phyloP scores from a whole-genome alignment of 257 asterid species.

The Lantana camara region DNA sequence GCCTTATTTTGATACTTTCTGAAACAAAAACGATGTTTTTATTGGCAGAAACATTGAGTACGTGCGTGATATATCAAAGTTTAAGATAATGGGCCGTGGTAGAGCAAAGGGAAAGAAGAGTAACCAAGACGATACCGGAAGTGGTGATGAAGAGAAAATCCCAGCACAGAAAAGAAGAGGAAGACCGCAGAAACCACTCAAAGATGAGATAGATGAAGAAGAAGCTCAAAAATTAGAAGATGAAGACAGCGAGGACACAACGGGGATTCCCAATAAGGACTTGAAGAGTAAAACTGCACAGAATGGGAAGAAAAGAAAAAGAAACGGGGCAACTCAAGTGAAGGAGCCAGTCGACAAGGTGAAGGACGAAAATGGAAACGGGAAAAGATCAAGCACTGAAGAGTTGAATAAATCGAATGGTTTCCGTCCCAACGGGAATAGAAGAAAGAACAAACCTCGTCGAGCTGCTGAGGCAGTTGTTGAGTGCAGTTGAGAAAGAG shows the following conservation, averaged over 20 bases:
- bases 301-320: conserved; percentile 40
- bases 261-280: conserved; percentile 35
- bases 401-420: conserved; percentile 39
- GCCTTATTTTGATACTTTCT: neutral
- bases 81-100: conserved; percentile 43
- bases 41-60: conserved; percentile 27
- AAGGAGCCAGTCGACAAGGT: conserved; percentile 32
- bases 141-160: conserved; percentile 53
- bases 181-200: conserved; percentile 51
- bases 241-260: conserved; percentile 40
- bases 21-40: neutral
- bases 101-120: conserved; percentile 55
- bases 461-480: conserved; percentile 73
- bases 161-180: conserved; percentile 58
- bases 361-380: conserved; percentile 40
- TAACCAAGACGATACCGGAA: conserved; percentile 46
- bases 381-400: conserved; percentile 36
- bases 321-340: conserved; percentile 15
- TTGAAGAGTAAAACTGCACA: conserved; percentile 19
- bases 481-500: conserved; percentile 44
- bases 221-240: conserved; percentile 40
- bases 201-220: conserved; percentile 44
- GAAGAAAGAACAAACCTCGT: conserved; percentile 60
- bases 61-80: conserved; percentile 22
- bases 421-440: conserved; percentile 41